Evolutionary conservation across 2,329 filamentous ascomycete species (phyloP).

Genomic region (Verticillium longisporum): DNA sequence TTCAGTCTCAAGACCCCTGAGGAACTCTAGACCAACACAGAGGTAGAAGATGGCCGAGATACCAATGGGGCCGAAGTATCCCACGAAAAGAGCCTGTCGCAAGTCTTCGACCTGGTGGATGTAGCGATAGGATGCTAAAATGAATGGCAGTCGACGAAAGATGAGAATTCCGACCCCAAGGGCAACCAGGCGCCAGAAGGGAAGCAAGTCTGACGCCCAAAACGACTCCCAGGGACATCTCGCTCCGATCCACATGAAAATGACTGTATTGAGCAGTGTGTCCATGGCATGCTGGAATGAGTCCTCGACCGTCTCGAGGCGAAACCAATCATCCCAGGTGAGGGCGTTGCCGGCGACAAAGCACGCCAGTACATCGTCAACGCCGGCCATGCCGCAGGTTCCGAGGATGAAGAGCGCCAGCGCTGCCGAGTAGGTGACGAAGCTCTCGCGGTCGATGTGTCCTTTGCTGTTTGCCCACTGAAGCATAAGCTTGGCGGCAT

Average conservation of each 20-base stretch:
- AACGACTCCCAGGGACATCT: slow-evolving; percentile 77
- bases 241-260: slow-evolving; percentile 90
- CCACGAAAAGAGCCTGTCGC: slow-evolving; percentile 75
- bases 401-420: slow-evolving; percentile 82
- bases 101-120: slow-evolving; percentile 74
- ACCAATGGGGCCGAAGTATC: slow-evolving; percentile 90
- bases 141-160: slow-evolving; percentile 68
- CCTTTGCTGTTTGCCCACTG: slow-evolving; percentile 77
- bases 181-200: slow-evolving; percentile 64
- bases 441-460: slow-evolving; percentile 81
- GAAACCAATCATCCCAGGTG: slow-evolving; percentile 93
- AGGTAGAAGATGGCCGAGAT: slow-evolving; percentile 89
- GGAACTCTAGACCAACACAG: slow-evolving; percentile 71
- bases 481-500: slow-evolving; percentile 73
- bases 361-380: slow-evolving; percentile 84
- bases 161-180: slow-evolving; percentile 72
- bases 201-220: slow-evolving; percentile 57
- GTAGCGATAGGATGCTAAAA: slow-evolving; percentile 64
- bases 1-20: slow-evolving; percentile 54
- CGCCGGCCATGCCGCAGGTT: slow-evolving; percentile 80
- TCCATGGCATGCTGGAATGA: slow-evolving; percentile 91
- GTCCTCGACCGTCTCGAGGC: slow-evolving; percentile 80
- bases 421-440: slow-evolving; percentile 79
- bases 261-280: slow-evolving; percentile 82
- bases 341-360: slow-evolving; percentile 90